Evolutionary conservation across 2,329 filamentous ascomycete species (phyloP), one percentile per base, ranked within the genome.

Genomic region (Aphanoascus verrucosus): DNA sequence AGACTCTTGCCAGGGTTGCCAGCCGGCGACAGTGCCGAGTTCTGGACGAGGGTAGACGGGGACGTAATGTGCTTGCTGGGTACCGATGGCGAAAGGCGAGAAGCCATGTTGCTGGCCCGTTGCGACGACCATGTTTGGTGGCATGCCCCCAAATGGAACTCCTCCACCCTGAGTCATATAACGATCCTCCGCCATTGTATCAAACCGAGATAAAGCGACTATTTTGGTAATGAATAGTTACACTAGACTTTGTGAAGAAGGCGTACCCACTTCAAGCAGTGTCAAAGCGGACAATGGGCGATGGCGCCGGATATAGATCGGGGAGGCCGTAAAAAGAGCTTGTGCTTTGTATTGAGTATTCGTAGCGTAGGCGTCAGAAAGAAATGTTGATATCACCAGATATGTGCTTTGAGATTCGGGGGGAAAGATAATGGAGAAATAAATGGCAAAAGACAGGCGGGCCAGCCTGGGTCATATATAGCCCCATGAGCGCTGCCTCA

Each of bases 101-200:
- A 48, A 4, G 44, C 51, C 51, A n/a, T 49, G 41, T 38, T 52
- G 49, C n/a, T 52, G 42, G 12, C 50, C 42, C 5, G 17, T 40
- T 12, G 41, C 43, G 9, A 52, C 37, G 23, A 43, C n/a, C n/a
- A 54, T 40, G 37, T 57, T 45, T 7, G 66, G 66, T 50, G 65
- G 63, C 15, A 63, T 57, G 3, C 63, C 65, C 40, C 62, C 60
- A 53, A 64, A 63, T 14, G 67, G 67, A 49, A 63, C 61, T 11
- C 60, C 55, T 3, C 64, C 65, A 52, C 64, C 63, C 19, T 59
- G 55, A 11, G 64, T 68, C 15, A 65, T 55, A 54, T 64, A 66
- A 28, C 55, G 54, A 45, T 61, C 60, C 12, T 58, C 47, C 9
- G 53, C 53, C 50, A 57, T 57, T 43, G n/a, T 28, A 28, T 28